Conservation (phyloP, 306 rosid species). For the Acmispon strigosus region DNA sequence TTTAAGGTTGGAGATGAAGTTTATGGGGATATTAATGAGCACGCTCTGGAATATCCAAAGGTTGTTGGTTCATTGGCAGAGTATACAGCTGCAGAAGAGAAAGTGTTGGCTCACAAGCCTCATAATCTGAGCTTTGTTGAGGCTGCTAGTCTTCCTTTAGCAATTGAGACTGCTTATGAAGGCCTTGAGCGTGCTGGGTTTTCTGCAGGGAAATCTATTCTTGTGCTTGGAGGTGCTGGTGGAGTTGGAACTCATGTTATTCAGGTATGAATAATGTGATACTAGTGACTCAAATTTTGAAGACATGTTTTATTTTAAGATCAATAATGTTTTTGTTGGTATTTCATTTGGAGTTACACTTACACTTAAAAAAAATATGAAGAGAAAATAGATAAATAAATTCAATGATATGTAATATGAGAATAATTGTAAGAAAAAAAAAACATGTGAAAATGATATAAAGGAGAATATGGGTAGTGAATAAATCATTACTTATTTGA, state of each 20-base stretch:
- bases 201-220: constrained; percentile 53
- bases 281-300: too few relatives aligned
- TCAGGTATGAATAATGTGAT: constrained; percentile 42
- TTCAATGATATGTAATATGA: too few relatives aligned
- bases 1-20: constrained; percentile 72
- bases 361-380: too few relatives aligned
- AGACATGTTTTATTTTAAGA: too few relatives aligned
- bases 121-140: constrained; percentile 55
- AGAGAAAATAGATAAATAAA: too few relatives aligned
- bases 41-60: constrained; percentile 27
- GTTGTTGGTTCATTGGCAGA: constrained; percentile 57
- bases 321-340: too few relatives aligned
- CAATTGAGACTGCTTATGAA: constrained; percentile 58
- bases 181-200: constrained; percentile 43
- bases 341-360: too few relatives aligned
- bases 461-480: too few relatives aligned
- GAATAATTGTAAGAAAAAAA: too few relatives aligned
- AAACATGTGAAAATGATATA: too few relatives aligned
- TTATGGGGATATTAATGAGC: constrained; percentile 52
- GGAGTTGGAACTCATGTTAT: constrained; percentile 56
- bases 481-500: too few relatives aligned
- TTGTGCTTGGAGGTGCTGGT: constrained; percentile 76
- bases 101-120: constrained; percentile 54
- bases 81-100: constrained; percentile 64
- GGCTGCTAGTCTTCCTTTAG: constrained; percentile 78